Base-by-base conservation (phyloP, 2,329 filamentous ascomycete genomes). In the Neofusicoccum sp. region DNA sequence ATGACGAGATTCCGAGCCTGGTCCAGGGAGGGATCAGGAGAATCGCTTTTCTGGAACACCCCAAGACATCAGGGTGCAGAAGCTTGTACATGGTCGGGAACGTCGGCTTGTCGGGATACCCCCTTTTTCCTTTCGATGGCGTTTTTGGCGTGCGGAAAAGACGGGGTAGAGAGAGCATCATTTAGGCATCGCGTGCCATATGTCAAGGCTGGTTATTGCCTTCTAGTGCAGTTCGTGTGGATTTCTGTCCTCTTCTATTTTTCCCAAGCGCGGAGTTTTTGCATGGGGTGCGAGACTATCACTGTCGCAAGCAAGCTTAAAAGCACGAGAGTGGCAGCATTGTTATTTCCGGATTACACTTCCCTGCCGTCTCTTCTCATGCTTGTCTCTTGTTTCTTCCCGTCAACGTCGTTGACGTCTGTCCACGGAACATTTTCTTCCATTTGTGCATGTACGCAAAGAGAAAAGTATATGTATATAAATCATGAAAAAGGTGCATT, bases 101-200 rank as follows among this genome's bases (percentile, higher is more conserved):
- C 16, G 38, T 20, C 51, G 51, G 36, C 31, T 43, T 43, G 26
- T 56, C 34, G 51, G 51, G 51, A 56, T 56, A 56, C 51, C 51
- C 51, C 51, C 51, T 54, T 40, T 53, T 24, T n/a, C 6, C 43
- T 31, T 41, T 31, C 36, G 24, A 54, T 7, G 51, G 51, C 51
- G 51, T 56, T 53, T 20, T n/a, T 53, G 48, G 48, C 24, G 48
- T 24, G 14, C 8, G 51, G 26, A 44, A 56, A 56, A 56, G 51
- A 56, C 26, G 51, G 51, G 51, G 38, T 54, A 54, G 49, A 43
- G 20, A 20, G 40, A 26, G 14, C 30, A 24, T 56, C 36, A 43
- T 44, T 26, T 43, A 16, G 51, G 51, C 51, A 56, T 34, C 51
- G 51, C 40, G 28, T 56, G 51, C 51, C 51, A n/a, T 20, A 8